A percentile compares a stretch with the other conserved stretches of the same genome.
Conservation (phyloP, 1,284 basidiomycete genomes). For the Ganoderma lucidum region DNA sequence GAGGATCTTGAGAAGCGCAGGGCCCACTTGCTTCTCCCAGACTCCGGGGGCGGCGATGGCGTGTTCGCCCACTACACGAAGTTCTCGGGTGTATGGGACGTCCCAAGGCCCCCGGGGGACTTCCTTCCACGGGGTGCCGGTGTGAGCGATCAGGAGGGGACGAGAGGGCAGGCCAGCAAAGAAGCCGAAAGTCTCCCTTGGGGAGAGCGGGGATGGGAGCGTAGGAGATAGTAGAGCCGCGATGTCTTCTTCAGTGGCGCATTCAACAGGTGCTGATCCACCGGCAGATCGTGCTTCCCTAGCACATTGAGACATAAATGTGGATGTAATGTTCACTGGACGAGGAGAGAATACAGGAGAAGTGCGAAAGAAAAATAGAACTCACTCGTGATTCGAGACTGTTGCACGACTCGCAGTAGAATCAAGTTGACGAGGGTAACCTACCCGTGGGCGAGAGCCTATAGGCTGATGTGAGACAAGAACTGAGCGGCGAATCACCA, state of each 20-base stretch:
- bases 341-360: neutral
- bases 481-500: too few relatives aligned
- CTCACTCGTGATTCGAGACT: neutral
- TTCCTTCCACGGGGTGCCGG: neutral
- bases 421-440: too few relatives aligned
- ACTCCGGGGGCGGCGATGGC: slow-evolving; percentile 1
- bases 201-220: neutral
- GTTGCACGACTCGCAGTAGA: too few relatives aligned
- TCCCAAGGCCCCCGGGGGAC: neutral
- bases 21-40: neutral
- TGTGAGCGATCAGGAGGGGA: neutral
- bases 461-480: too few relatives aligned
- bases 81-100: neutral
- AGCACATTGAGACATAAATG: neutral
- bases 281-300: neutral
- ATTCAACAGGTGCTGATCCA: neutral
- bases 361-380: neutral
- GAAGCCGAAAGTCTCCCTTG: neutral
- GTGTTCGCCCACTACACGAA: neutral
- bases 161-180: neutral
- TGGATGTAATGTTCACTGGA: neutral
- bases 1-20: neutral
- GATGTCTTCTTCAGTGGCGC: neutral
- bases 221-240: neutral
- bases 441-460: too few relatives aligned